Base-by-base conservation (phyloP, 257 asterid species). In the Thymus quinquecostatus region DNA sequence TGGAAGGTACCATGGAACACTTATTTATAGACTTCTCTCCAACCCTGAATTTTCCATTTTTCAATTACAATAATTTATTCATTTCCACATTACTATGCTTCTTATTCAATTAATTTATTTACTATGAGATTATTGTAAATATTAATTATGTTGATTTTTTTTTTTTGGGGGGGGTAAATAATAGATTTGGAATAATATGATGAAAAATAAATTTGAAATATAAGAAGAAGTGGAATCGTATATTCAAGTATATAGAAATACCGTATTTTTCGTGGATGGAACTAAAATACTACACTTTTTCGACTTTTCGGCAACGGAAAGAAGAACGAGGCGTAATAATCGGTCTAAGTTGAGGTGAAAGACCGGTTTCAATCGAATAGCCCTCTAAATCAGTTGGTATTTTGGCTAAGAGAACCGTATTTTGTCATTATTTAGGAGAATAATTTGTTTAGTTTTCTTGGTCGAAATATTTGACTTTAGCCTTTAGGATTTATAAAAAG, bases 21-120 rank as follows among this genome's bases (percentile, higher is more conserved):
- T 66, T 74, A 84, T 81, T 81, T 88, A 88, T 88, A 86, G 81
- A 75, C 28, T 55, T 75, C 13, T 51, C 51, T 6, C 32, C 57
- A 30, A n/a, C 8, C 40, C 7, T 11, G 41, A 10, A n/a, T 66
- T 58, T 53, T 58, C 74, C 74, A 12, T 27, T 28, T 60, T 38
- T 55, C 0, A 3, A 49, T 13, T 12, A n/a, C 21, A 1, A 4
- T 5, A n/a, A 1, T 5, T 3, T 50, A 5, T 50, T 7, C 14
- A 13, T 50, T 1, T 55, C 1, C 10, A 45, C 51, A 10, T 45
- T 9, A 21, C 21, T 21, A 21, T 21, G 21, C 21, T 21, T 21
- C 21, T 21, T 21, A 21, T 21, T 21, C 21, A 21, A 21, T 21
- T 21, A 21, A 21, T 21, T 21, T 21, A 21, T 21, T 21, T 21